Conservation (phyloP, 805 yeast species). For the Metschnikowia peoriensis region DNA sequence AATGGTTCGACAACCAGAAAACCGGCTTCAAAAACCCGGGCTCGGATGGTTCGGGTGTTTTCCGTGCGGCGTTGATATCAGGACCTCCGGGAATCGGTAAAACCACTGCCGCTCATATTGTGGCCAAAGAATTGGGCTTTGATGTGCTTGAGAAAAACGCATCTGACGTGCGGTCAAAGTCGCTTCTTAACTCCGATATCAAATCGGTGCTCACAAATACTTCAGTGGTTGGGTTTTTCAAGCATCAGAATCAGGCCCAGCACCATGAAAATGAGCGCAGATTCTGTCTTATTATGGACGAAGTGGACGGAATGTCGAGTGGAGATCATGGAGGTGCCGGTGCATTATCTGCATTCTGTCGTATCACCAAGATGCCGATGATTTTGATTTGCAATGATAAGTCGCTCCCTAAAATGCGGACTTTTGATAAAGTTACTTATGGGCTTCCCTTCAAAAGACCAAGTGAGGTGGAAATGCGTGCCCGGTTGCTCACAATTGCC, state of each 20-base stretch:
- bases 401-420: slow-evolving; percentile 90
- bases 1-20: slow-evolving; percentile 66
- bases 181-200: slow-evolving; percentile 64
- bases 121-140: slow-evolving; percentile 67
- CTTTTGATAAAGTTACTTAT: slow-evolving; percentile 79
- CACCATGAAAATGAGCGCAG: slow-evolving; percentile 45
- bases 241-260: slow-evolving; percentile 31
- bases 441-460: slow-evolving; percentile 91
- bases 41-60: slow-evolving; percentile 64
- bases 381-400: slow-evolving; percentile 93
- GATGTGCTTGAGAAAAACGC: slow-evolving; percentile 80
- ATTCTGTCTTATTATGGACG: slow-evolving; percentile 93
- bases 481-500: slow-evolving; percentile 88
- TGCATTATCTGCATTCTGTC: slow-evolving; percentile 82
- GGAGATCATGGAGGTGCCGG: slow-evolving; percentile 99
- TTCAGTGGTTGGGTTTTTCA: slow-evolving; percentile 77
- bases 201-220: slow-evolving; percentile 75
- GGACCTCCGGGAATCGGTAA: slow-evolving; percentile 90
- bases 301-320: slow-evolving; percentile 98
- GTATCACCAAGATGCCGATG: slow-evolving; percentile 83
- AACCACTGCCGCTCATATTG: slow-evolving; percentile 76
- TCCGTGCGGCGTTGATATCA: slow-evolving; percentile 79
- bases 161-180: slow-evolving; percentile 86
- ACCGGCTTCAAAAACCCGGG: slow-evolving; percentile 57
- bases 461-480: slow-evolving; percentile 71